Evolutionary conservation across 164 flowering plant species (phyloP), one percentile per base, ranked within the genome.

Genomic region (Nelumbo lutea): DNA sequence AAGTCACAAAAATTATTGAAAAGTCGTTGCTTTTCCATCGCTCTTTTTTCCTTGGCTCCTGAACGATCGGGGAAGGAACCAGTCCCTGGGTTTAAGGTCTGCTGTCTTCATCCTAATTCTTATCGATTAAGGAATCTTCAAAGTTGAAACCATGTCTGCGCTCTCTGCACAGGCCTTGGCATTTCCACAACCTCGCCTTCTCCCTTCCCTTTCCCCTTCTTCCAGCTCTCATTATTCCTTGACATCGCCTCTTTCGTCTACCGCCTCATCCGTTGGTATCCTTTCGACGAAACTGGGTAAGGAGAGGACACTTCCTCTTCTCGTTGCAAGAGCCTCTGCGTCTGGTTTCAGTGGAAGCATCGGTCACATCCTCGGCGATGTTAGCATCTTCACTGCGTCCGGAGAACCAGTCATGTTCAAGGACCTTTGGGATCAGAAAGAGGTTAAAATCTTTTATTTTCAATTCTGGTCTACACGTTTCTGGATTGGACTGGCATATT

Each of bases 371-470:
- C 86, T 93, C 48, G 86, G 81, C 1, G 88, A 86, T 27, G 91
- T 90, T 39, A 64, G 74, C 52, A 80, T 93, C 53, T 87, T 83
- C 79, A 83, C 84, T 42, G 98, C 95, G 7, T 51, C 85, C 11
- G 93, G 95, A 6, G 76, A 78, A 65, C 70, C 89, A 41, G 88
- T 90, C 69, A 10, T 69, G 79, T 83, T 93, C 74, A 79, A 80
- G 76, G 87, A 90, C 62, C 88, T 93, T 13, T 93, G 93, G 96
- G 92, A 89, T 72, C 90, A 86, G 68, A 68, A 83, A 42, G 88
- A 93, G 88, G 97, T 90, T 47, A 14, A 39, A 14, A 41, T 14
- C 13, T 62, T n/a, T 8, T 10, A 39, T 59, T 9, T 27, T n/a
- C 4, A 55, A 9, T 68, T 14, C 2, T 10, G 40, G 1, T 11